phyloP scores from a whole-genome alignment of 176 grass and related monocot species.

The Phoenix dactylifera region DNA sequence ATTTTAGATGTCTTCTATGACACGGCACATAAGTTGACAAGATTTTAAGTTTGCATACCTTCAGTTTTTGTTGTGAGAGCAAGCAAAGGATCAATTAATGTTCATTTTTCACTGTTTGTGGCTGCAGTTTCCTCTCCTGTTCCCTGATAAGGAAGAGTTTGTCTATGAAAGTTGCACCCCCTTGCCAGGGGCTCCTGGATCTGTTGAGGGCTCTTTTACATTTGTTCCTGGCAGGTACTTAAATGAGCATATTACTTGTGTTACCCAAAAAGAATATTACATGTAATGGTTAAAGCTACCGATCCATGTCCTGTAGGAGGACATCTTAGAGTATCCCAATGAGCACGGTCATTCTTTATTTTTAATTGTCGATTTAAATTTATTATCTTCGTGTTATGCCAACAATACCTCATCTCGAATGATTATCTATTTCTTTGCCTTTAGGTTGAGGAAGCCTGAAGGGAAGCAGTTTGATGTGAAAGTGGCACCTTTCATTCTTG shows the following conservation, averaged over 20 bases:
- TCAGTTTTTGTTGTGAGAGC: no score
- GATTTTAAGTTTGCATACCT: no score
- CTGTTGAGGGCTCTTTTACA: conserved; percentile 69
- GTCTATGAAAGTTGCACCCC: conserved; percentile 76
- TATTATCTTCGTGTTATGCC: no score
- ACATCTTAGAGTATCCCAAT: background rate
- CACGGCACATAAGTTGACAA: no score
- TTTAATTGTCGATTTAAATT: background rate
- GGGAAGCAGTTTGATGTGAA: conserved; percentile 60
- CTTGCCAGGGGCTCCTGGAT: conserved; percentile 41
- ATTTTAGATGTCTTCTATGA: background rate
- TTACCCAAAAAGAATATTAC: no score
- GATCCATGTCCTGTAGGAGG: no score
- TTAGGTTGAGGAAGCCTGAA: conserved; percentile 60
- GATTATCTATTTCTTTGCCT: conserved; percentile 7
- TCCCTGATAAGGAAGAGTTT: conserved; percentile 63
- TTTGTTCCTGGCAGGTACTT: conserved; percentile 88
- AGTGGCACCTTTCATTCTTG: conserved; percentile 50
- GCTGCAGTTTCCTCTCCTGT: conserved; percentile 66
- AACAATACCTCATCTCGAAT: background rate
- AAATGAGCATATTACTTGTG: no score
- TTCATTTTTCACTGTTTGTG: no score
- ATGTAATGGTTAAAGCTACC: no score
- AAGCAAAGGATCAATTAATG: no score
- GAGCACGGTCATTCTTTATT: background rate